A percentile compares a stretch with the other conserved stretches of the same genome.
Evolutionary conservation across 2,329 filamentous ascomycete species (phyloP).

Genomic region (Incumbomyces lentus): DNA sequence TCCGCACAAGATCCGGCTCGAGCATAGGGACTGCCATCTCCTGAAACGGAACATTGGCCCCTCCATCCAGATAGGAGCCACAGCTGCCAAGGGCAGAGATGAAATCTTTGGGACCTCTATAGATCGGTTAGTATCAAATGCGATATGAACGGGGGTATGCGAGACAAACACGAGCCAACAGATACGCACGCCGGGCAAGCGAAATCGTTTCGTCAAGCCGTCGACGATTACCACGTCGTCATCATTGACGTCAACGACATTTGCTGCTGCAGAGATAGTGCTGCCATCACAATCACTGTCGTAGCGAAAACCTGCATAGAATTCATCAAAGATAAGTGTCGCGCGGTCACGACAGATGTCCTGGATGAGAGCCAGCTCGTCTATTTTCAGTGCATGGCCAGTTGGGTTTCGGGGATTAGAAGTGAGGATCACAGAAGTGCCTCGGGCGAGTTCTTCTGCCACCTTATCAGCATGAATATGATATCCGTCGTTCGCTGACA

Average conservation of each 20-base stretch:
- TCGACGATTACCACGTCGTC: constrained; percentile 93
- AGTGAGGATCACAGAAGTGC: constrained; percentile 79
- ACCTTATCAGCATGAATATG: constrained; percentile 92
- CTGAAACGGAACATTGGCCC: constrained; percentile 90
- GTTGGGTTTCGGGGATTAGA: constrained; percentile 95
- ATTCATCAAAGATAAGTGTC: constrained; percentile 90
- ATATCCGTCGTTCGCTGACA: constrained; percentile 77
- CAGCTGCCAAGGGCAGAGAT: constrained; percentile 87
- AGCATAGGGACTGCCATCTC: constrained; percentile 88
- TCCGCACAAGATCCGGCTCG: constrained; percentile 67
- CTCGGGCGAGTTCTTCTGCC: constrained; percentile 77
- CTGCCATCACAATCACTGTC: constrained; percentile 81
- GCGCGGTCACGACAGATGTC: constrained; percentile 84
- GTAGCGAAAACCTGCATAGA: constrained; percentile 96
- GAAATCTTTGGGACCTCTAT: constrained; percentile 71
- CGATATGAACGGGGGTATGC: too few species aligned
- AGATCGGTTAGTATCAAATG: too few species aligned
- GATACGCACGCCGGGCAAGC: constrained; percentile 60
- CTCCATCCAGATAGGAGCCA: constrained; percentile 87
- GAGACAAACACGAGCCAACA: too few species aligned
- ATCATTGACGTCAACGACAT: constrained; percentile 74
- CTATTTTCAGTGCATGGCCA: constrained; percentile 73
- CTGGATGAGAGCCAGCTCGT: constrained; percentile 80
- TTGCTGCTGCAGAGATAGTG: constrained; percentile 80
- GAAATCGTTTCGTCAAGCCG: constrained; percentile 91